Percentiles rank a stretch among this genome's conserved stretches.
Evolutionary conservation across 148 eudicot genomes (phyloP).

Genomic region (Chenopodium quinoa): DNA sequence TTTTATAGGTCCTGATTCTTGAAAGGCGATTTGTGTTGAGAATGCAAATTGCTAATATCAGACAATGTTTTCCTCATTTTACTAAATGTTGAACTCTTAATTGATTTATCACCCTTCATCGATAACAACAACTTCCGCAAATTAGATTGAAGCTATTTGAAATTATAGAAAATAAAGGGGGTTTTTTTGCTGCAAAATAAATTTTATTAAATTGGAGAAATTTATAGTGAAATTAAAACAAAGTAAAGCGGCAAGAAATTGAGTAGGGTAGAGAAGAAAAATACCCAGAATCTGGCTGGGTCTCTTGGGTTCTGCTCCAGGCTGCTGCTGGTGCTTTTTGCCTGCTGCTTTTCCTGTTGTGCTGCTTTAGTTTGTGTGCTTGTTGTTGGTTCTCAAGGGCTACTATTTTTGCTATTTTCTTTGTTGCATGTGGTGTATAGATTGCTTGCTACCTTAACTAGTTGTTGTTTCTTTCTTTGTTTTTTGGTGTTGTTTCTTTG

Average conservation of each 20-base stretch:
- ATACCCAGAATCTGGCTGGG: conserved; percentile 8
- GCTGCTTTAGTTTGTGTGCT: too few species aligned
- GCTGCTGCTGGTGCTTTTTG: too few species aligned
- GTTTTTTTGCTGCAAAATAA: neutral
- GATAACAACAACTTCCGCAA: conserved; percentile 11
- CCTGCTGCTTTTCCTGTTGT: too few species aligned
- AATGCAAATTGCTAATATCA: conserved; percentile 57
- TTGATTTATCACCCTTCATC: conserved; percentile 34
- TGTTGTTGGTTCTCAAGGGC: too few species aligned
- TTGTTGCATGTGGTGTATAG: too few species aligned
- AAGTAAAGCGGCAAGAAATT: neutral
- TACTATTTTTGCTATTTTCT: too few species aligned
- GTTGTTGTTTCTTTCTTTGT: too few species aligned
- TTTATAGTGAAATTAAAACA: neutral
- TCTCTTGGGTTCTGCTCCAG: too few species aligned
- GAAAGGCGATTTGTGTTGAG: conserved; percentile 45
- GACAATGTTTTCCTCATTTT: conserved; percentile 53
- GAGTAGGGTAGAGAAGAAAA: neutral
- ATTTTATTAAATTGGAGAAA: neutral
- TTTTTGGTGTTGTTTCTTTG: too few species aligned
- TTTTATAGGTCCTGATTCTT: conserved; percentile 6
- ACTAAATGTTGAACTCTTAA: conserved; percentile 46
- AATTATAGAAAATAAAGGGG: neutral
- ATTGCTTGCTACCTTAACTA: too few species aligned
- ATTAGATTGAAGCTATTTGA: neutral